phyloP scores from a whole-genome alignment of 2,329 filamentous ascomycete species.

The Fusarium sp. region DNA sequence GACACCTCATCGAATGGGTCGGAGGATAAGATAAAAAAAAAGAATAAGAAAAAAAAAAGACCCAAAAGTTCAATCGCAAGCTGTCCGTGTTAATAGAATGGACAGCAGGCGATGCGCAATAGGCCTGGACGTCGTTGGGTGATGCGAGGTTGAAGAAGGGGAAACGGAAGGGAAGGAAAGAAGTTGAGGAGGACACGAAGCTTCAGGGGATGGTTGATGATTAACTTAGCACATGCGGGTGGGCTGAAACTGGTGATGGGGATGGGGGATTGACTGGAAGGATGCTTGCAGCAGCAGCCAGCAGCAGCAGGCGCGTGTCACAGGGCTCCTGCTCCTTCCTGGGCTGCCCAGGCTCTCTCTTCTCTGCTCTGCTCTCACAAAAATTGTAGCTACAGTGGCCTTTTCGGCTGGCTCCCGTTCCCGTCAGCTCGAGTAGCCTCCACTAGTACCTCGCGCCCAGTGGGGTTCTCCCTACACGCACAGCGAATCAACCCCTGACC shows the following conservation, averaged over 20 bases:
- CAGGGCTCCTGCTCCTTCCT: background rate
- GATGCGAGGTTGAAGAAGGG: conserved; percentile 27
- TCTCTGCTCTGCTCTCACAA: background rate
- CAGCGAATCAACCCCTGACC: conserved; percentile 39
- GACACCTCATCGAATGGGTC: conserved; percentile 37
- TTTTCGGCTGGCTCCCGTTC: conserved; percentile 43
- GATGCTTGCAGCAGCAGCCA: conserved; percentile 22
- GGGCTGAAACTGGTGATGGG: conserved; percentile 33
- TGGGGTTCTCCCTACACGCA: conserved; percentile 6
- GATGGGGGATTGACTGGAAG: background rate
- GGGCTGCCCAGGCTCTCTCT: too few species aligned
- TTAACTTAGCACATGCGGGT: conserved; percentile 25
- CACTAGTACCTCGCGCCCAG: background rate
- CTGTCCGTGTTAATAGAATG: conserved; percentile 24
- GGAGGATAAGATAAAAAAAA: conserved; percentile 21
- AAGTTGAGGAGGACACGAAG: conserved; percentile 34
- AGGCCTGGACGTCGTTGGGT: conserved; percentile 15
- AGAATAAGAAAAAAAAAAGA: conserved; percentile 22
- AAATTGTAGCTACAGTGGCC: conserved; percentile 56
- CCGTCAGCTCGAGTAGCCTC: conserved; percentile 7
- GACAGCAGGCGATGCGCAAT: conserved; percentile 24
- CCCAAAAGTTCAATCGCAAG: conserved; percentile 34
- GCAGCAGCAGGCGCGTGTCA: conserved; percentile 29
- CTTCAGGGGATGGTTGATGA: conserved; percentile 42
- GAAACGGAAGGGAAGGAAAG: conserved; percentile 31